Conservation (phyloP, 371 early-diverging fungal genomes). For the Cokeromyces recurvatus region DNA sequence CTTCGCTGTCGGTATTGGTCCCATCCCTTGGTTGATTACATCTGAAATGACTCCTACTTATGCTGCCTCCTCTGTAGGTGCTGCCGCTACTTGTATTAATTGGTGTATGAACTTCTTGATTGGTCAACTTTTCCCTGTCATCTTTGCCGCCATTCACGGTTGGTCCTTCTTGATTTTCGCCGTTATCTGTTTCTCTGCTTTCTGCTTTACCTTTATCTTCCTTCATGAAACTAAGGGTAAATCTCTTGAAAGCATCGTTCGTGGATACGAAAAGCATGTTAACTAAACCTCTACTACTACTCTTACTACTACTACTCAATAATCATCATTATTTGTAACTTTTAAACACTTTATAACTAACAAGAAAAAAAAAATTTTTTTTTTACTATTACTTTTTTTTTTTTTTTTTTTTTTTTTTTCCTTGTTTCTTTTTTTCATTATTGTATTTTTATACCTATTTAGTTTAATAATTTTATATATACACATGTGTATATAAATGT, state of each 20-base stretch:
- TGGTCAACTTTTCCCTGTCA: slow-evolving; percentile 56
- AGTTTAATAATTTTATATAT: no score
- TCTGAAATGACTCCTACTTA: slow-evolving; percentile 68
- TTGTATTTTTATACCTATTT: no score
- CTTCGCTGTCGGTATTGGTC: slow-evolving; percentile 82
- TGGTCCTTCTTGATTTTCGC: slow-evolving; percentile 69
- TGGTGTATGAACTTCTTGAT: slow-evolving; percentile 56
- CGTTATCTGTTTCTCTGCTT: slow-evolving; percentile 22
- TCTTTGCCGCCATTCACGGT: slow-evolving; percentile 54
- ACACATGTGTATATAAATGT: no score
- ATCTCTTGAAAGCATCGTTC: slow-evolving; percentile 38
- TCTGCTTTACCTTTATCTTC: slow-evolving; percentile 35
- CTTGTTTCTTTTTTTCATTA: no score
- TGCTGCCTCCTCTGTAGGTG: slow-evolving; percentile 47
- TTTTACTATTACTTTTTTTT: background rate
- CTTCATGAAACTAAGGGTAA: slow-evolving; percentile 55
- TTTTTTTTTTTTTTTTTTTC: no score
- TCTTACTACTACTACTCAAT: no score
- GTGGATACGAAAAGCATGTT: background rate
- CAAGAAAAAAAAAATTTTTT: no score
- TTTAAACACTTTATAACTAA: no score
- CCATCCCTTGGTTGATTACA: slow-evolving; percentile 75
- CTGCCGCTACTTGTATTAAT: slow-evolving; percentile 55
- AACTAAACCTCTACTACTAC: no score
- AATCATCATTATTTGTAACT: no score